Evolutionary conservation across 805 yeast genomes (phyloP), one percentile per base, ranked within the genome.

Genomic region (Wilhelminamyces savonicus): DNA sequence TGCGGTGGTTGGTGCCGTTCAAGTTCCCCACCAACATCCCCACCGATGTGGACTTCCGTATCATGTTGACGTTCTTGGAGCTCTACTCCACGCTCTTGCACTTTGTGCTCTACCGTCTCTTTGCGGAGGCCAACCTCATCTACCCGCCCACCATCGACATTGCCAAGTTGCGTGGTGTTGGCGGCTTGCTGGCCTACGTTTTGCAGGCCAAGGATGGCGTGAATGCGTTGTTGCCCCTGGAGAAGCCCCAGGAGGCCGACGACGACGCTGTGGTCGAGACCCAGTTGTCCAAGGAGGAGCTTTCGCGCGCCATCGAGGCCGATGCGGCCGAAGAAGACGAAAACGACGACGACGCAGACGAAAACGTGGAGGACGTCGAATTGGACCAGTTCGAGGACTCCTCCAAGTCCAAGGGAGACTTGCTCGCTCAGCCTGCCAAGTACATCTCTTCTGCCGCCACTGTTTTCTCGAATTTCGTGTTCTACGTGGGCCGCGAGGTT

Each of bases 1-100:
- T 92, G 26, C 75, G 90, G 61, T 92, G 98, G 98, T 75, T 92
- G 36, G 94, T 86, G 27, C 98, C 98, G 15, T 92, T 81, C 73
- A 92, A 87, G 59, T 92, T 88, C 67, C 96, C 98, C 13, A 94
- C 90, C 57, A 83, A 83, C 57, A 82, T 92, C 44, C 97, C 98
- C 27, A 62, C 81, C 26, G 97, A 92, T 57, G 78, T 92, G 36
- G 98, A 92, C 62, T 90, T 92, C 69, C 75, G 92, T 59, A 86
- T 92, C 66, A 92, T 92, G 98, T 69, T 86, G 50, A 90, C 97
- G 1, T 92, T 92, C 62, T 72, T 92, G 52, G 98, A 92, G 62
- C 88, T 92, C 60, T 92, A 92, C 64, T 80, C 95, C 13, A 90
- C 97, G 16, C 63, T 92, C 45, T 61, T 88, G 50, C 95, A 87